Evolutionary conservation across 2,329 filamentous ascomycete genomes (phyloP).

Genomic region (Microascus cirrosus): DNA sequence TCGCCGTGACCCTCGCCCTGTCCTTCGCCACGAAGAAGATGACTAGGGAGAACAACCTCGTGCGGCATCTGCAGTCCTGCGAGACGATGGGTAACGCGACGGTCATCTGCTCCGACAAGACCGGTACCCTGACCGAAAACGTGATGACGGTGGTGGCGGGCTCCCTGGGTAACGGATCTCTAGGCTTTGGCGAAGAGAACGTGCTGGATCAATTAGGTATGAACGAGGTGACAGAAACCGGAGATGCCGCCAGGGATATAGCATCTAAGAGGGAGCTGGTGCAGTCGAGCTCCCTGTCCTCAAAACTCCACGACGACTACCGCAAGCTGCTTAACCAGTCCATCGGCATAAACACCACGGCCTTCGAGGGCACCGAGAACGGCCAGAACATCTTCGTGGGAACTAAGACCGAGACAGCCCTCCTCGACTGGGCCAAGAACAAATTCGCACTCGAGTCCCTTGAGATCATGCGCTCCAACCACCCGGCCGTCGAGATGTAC

Average conservation of each 20-base stretch:
- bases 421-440: conserved; percentile 36
- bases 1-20: conserved; percentile 49
- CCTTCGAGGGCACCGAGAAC: conserved; percentile 34
- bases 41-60: conserved; percentile 51
- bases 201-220: conserved; percentile 21
- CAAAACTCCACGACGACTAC: conserved; percentile 11
- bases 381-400: conserved; percentile 31
- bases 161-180: conserved; percentile 1
- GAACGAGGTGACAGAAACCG: not conserved
- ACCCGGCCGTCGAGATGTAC: conserved; percentile 34
- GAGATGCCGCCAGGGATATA: not conserved
- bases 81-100: conserved; percentile 56
- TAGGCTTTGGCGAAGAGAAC: conserved; percentile 30
- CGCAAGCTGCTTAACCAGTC: conserved; percentile 24
- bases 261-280: not conserved
- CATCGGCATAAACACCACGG: conserved; percentile 37
- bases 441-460: conserved; percentile 32
- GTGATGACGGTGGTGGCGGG: conserved; percentile 52
- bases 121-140: conserved; percentile 52
- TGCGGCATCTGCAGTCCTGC: conserved; percentile 46
- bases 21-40: conserved; percentile 52
- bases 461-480: conserved; percentile 32
- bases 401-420: conserved; percentile 43
- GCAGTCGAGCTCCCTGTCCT: not conserved
- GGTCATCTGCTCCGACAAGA: conserved; percentile 55